Base-by-base conservation (phyloP, 1,139 yeast genomes). In the Diutina sp. region DNA sequence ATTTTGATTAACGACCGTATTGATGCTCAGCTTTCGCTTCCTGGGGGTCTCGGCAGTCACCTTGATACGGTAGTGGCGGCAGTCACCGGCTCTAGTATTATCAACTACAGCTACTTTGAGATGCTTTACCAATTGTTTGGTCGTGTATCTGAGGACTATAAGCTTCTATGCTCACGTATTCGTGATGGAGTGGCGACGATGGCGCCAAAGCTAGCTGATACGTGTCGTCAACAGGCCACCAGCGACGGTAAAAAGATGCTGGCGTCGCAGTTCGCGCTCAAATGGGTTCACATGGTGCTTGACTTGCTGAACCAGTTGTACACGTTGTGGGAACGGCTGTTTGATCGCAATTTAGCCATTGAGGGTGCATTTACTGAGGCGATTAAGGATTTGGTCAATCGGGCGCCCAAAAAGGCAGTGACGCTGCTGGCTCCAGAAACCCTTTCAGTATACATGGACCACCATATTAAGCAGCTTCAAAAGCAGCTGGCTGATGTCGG, bases 361-460 rank as follows among this genome's bases (percentile, higher is more conserved):
- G 80, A 78, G 56, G 82, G 79, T 58, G 73, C 84, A 2, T 74
- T 89, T 4, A 84, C 84, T 41, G 74, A 77, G 25, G 81, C 90
- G 0, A 81, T 89, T 65, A 74, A 84, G 16, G 81, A 78, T 29
- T 82, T 85, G 63, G 73, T 90, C 47, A 88, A 87, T 4, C 58
- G 59, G n/a, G 51, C 55, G 45, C 62, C 57, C 35, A 65, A 58
- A 12, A 60, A 58, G 56, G 61, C 57, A 3, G 58, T 57, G 14
- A 67, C 72, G 50, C 77, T 80, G 55, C 66, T 72, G 62, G 80
- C 87, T 0, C 80, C 95, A 0, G 97, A 91, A 64, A 79, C 78
- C 60, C 69, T 91, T 52, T 87, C 96, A 0, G 69, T 87, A 6
- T 90, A 78, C 67, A 80, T 91, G 68, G 97, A 91, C 67, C 84